phyloP scores from a whole-genome alignment of 257 asterid genomes.

The Solanum ahanhuiri region DNA sequence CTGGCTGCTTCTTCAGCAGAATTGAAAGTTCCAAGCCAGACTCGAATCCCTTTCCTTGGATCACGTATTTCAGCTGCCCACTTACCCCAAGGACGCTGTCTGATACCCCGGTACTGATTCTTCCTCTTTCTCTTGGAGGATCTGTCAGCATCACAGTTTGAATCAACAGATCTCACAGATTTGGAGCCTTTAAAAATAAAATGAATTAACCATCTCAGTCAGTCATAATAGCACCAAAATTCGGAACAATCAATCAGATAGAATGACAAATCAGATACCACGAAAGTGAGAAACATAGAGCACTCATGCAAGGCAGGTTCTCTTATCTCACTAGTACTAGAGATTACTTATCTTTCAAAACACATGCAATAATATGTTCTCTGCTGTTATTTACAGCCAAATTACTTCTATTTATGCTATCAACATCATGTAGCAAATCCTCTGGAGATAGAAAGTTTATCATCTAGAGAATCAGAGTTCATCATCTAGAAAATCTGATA shows the following conservation, averaged over 20 bases:
- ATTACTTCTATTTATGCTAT: not conserved
- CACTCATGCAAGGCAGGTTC: not conserved
- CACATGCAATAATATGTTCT: not conserved
- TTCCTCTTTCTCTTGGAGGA: constrained; percentile 83
- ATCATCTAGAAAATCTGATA: too few relatives aligned
- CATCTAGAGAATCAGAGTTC: too few relatives aligned
- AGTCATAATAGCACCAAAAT: not conserved
- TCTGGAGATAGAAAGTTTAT: not conserved
- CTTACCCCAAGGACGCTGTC: constrained; percentile 99
- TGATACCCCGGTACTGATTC: constrained; percentile 89
- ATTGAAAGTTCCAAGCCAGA: constrained; percentile 96
- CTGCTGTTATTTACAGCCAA: not conserved
- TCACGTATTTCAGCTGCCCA: constrained; percentile 99
- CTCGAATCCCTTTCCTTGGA: constrained; percentile 91
- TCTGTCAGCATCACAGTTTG: constrained; percentile 50
- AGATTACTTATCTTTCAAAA: not conserved
- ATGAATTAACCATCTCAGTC: not conserved
- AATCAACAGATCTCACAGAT: constrained; percentile 24
- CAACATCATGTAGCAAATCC: not conserved
- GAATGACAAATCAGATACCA: not conserved
- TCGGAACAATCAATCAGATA: not conserved
- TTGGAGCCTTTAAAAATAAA: constrained; percentile 27
- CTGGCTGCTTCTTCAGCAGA: constrained; percentile 99
- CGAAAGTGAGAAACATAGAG: not conserved
- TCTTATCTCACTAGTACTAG: not conserved